Conservation (phyloP, 345 rosid species). For the Citropsis articulata region DNA sequence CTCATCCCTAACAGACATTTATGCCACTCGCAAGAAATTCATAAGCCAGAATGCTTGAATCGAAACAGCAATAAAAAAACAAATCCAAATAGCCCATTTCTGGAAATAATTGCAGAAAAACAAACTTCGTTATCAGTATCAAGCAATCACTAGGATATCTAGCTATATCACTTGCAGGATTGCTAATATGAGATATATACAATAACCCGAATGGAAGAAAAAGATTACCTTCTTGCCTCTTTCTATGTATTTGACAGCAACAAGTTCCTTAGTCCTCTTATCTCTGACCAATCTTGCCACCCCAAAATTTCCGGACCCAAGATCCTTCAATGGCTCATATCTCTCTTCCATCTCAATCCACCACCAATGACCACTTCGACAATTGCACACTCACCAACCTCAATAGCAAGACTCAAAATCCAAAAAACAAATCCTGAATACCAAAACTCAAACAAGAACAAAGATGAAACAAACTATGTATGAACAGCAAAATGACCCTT, state of each 20-base stretch:
- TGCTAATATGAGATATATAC: not conserved
- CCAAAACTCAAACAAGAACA: no score
- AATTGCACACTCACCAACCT: no score
- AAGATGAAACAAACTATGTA: not conserved
- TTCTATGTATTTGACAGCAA: constrained; percentile 91
- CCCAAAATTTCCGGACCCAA: constrained; percentile 90
- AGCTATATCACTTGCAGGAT: not conserved
- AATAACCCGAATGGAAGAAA: not conserved
- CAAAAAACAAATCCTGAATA: no score
- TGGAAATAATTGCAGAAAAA: not conserved
- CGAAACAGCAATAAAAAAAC: not conserved
- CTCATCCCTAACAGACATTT: not conserved
- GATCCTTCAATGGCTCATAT: constrained; percentile 75
- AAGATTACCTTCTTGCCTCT: constrained; percentile 80
- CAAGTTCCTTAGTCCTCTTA: constrained; percentile 76
- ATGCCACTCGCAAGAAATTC: not conserved
- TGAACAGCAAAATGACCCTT: not conserved
- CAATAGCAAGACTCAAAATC: no score
- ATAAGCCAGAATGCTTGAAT: not conserved
- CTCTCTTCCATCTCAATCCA: constrained; percentile 48
- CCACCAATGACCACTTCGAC: not conserved
- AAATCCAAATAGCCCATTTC: not conserved
- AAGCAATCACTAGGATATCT: not conserved
- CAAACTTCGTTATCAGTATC: not conserved
- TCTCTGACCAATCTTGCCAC: constrained; percentile 85